Percentiles rank a stretch among this genome's conserved stretches.
Evolutionary conservation across 768 basidiomycete species (phyloP).

Genomic region (Filobasidium wieringae): DNA sequence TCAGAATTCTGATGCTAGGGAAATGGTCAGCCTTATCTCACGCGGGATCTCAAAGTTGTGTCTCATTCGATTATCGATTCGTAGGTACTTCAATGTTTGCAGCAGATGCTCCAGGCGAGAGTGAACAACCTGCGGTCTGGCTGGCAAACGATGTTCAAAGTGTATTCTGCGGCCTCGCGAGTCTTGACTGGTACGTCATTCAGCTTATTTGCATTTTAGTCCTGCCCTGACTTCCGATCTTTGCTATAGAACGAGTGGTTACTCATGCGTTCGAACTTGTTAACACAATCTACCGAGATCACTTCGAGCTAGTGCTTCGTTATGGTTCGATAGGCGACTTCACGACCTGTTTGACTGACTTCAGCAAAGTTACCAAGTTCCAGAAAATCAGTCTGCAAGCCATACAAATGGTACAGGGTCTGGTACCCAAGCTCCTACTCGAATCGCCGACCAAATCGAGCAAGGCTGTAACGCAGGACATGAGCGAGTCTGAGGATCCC

Average conservation of each 20-base stretch:
- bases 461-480: conserved; percentile 1
- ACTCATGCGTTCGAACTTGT: conserved; percentile 94
- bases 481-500: conserved; percentile 46
- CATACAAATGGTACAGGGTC: conserved; percentile 87
- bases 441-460: conserved; percentile 45
- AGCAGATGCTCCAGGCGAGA: conserved; percentile 95
- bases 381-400: conserved; percentile 95
- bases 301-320: conserved; percentile 79
- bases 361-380: conserved; percentile 98
- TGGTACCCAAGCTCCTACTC: conserved; percentile 82
- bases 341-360: conserved; percentile 94
- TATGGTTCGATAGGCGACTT: conserved; percentile 92
- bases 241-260: conserved; percentile 65
- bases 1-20: conserved; percentile 84
- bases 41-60: neutral
- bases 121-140: conserved; percentile 93
- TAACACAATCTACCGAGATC: conserved; percentile 74
- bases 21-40: conserved; percentile 55
- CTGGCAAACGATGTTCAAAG: conserved; percentile 98
- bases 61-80: neutral
- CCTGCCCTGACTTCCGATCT: neutral
- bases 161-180: conserved; percentile 91
- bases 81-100: conserved; percentile 89
- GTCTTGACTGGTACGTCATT: conserved; percentile 60
- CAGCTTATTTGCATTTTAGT: neutral